Evolutionary conservation across 495 filamentous ascomycete species (phyloP), one percentile per base, ranked within the genome.

Genomic region (Talaromyces nanjingensis): DNA sequence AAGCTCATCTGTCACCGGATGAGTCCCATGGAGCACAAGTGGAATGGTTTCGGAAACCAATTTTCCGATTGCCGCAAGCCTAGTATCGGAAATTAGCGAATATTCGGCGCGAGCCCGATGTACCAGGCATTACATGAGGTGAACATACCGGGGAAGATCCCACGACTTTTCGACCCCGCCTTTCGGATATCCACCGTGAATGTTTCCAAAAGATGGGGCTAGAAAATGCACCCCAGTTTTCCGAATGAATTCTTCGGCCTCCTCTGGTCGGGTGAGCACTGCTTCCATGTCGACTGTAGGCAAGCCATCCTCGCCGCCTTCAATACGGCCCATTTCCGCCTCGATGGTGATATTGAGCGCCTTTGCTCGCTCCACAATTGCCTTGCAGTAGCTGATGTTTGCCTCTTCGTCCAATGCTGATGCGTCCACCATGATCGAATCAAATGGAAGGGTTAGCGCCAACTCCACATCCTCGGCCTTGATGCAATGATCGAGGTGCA

Each of bases 261-360:
- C 79, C 64, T 87, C 85, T 4, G 86, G 82, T 0, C 80, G 87
- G 7, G 88, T 91, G 66, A 90, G 68, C n/a, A 90, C 69, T 0
- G 77, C 85, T 68, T 89, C 86, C 22, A 90, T 70, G 64, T 88
- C 86, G 1, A 74, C 84, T 31, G 85, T 88, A 22, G 79, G 76
- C n/a, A 91, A 82, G 4, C 88, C 89, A 66, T 91, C 89, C 72
- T 91, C 88, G 16, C 87, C 87, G 37, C 88, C 88, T 67, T 87
- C 84, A 64, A 91, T 90, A 16, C 88, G 72, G 0, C 88, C 88
- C 1, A 86, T 87, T 71, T 91, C 88, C 4, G 88, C 88, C 67
- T 91, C 88, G 2, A 84, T 82, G 2, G 85, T 84, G 60, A 91
- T 89, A 12, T 85, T 86, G 42, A 82, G 71, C 60, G 77, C 83